Evolutionary conservation across 2,329 filamentous ascomycete genomes (phyloP), one percentile per base, ranked within the genome.

Genomic region (Alternaria incomplexa): DNA sequence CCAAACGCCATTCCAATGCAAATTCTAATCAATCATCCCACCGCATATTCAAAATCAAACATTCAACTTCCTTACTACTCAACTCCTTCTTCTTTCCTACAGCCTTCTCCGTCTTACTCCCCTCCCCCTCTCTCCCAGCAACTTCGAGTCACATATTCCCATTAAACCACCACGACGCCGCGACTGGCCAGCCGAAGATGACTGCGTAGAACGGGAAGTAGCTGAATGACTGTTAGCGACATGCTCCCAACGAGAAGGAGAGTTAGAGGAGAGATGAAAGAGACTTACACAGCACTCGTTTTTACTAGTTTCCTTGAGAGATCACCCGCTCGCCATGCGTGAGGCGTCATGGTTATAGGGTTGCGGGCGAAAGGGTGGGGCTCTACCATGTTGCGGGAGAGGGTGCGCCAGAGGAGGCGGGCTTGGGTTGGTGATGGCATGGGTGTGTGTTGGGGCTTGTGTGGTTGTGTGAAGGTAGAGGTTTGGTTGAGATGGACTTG

Each of bases 281-380:
- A 56, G 8, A 65, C 76, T 43, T 75, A 79, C 78, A 73, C 71
- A 28, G 57, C 45, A 20, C 68, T 71, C 7, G 76, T 75, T 36
- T 73, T 64, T 1, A 56, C 58, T 0, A 78, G 2, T 25, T 66
- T 68, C 53, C 68, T 72, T 45, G 65, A 64, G 44, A 75, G 71
- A 32, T 72, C 65, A 10, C 61, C 63, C 13, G 66, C 73, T 43
- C 72, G 66, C 43, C 74, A 70, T 10, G 73, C 44, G 26, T 78
- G 75, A 1, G 76, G 59, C 26, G 66, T 43, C 26, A 67, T 62
- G 57, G 71, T 67, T 2, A 72, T 56, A 1, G 77, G 75, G 62
- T 73, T 74, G 47, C 78, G 74, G 6, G 70, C 72, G 59, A 76
- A 76, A 6, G 78, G 78, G 65, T 80, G 78, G 2, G 77, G 73